These are phyloP conservation scores for Boletus sp. DNA, from an alignment of 768 basidiomycete species.

Conservation along the genomic window DNA sequence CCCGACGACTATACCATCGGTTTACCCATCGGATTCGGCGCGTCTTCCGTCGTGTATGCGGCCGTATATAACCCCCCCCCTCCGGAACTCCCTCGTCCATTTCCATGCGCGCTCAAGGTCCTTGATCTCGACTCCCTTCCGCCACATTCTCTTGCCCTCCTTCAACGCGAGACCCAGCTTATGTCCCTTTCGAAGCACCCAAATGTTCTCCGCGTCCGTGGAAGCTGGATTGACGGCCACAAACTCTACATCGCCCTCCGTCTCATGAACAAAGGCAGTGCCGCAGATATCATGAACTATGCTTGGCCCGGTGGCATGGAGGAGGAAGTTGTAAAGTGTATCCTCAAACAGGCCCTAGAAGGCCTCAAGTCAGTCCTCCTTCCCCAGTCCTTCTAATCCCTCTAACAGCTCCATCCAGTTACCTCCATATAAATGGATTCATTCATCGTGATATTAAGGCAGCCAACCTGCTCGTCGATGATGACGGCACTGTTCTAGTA, in stretches of 20 bases:
- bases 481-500: constrained; percentile 84
- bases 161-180: constrained; percentile 82
- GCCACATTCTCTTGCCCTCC: constrained; percentile 62
- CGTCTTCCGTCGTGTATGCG: constrained; percentile 86
- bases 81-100: constrained; percentile 33
- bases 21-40: constrained; percentile 82
- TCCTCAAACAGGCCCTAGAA: constrained; percentile 79
- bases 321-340: constrained; percentile 83
- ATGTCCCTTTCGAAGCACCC: constrained; percentile 93
- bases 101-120: constrained; percentile 83
- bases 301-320: constrained; percentile 88
- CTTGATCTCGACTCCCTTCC: constrained; percentile 81
- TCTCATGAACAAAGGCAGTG: constrained; percentile 86
- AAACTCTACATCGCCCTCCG: constrained; percentile 84
- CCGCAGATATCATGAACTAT: constrained; percentile 80
- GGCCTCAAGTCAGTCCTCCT: constrained; percentile 71
- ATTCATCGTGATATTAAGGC: constrained; percentile 95
- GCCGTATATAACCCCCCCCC: constrained; percentile 58
- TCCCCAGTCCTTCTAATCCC: background rate
- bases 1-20: constrained; percentile 73
- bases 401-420: constrained; percentile 41
- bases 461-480: constrained; percentile 88
- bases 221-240: constrained; percentile 83
- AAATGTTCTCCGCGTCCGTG: constrained; percentile 89
- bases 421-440: constrained; percentile 85